Percentiles rank a stretch among this genome's conserved stretches.
Evolutionary conservation across 2,329 filamentous ascomycete genomes (phyloP).

Genomic region (Claviceps pazoutovae): DNA sequence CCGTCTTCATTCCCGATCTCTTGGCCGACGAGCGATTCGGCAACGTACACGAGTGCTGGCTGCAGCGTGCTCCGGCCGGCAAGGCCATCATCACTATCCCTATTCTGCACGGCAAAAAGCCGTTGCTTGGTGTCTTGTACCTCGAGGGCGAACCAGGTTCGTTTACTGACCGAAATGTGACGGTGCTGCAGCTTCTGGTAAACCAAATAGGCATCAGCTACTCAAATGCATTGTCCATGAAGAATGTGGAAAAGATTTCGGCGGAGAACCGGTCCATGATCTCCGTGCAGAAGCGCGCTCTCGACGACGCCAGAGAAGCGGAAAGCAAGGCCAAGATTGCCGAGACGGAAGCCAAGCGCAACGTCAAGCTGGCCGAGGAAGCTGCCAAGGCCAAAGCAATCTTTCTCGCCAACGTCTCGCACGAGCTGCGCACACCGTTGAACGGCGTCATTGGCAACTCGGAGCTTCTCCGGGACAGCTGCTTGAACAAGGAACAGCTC

Average conservation of each 20-base stretch:
- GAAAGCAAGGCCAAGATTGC: slow-evolving; percentile 66
- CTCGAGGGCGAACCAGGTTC: slow-evolving; percentile 61
- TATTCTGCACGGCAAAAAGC: slow-evolving; percentile 57
- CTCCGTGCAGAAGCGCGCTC: slow-evolving; percentile 57
- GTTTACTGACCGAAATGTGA: slow-evolving; percentile 61
- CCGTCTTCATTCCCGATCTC: slow-evolving; percentile 60
- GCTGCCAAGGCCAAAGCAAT: slow-evolving; percentile 73
- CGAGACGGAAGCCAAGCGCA: slow-evolving; percentile 62
- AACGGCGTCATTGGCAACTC: slow-evolving; percentile 84
- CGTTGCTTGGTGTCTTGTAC: slow-evolving; percentile 60
- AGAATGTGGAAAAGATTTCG: slow-evolving; percentile 62
- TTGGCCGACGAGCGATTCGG: slow-evolving; percentile 65
- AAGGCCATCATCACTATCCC: slow-evolving; percentile 70
- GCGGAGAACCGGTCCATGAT: slow-evolving; percentile 70
- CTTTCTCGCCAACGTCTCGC: slow-evolving; percentile 67
- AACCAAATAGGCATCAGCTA: slow-evolving; percentile 67
- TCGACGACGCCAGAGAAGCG: slow-evolving; percentile 57
- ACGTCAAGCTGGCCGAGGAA: slow-evolving; percentile 71
- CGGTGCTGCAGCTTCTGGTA: slow-evolving; percentile 54
- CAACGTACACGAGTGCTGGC: slow-evolving; percentile 57
- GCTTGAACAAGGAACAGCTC: slow-evolving; percentile 59
- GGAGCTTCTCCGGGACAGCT: slow-evolving; percentile 65
- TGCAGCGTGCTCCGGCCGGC: slow-evolving; percentile 52
- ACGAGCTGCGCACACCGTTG: slow-evolving; percentile 69
- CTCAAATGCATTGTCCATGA: slow-evolving; percentile 53